Evolutionary conservation across 495 filamentous ascomycete species (phyloP), one percentile per base, ranked within the genome.

Genomic region (Thermochaetoides thermophila): DNA sequence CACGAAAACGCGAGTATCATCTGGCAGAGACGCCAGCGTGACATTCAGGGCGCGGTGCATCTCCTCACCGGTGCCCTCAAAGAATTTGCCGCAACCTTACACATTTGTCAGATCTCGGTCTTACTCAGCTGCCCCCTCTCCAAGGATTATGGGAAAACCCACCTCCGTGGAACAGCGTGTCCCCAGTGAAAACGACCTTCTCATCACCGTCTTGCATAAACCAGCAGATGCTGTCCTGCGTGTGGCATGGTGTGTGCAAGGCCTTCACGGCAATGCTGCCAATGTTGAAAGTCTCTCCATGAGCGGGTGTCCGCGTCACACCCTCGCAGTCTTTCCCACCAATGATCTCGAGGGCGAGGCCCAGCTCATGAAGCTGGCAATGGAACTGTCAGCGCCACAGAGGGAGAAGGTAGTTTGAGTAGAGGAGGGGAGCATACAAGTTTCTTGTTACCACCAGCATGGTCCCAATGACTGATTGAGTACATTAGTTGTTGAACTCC

Each of bases 31-130:
- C 16, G 71, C 83, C 24, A 97, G 68, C 1, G 74, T 84, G 57
- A 81, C 71, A 49, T 97, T 96, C 44, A 97, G 50, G 1, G 89
- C 87, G 36, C 70, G 77, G 61, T 96, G 69, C 91, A 97, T 57
- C 65, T 97, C 80, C 35, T 68, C 68, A 2, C 84, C 74, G 24
- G 71, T 86, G 7, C 89, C 89, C 57, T 97, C 89, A 47, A 96
- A 97, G 65, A 97, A 97, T 27, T 77, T 75, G n/a, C 89, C 89
- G 51, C 89, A 97, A 16, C 86, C 84, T 87, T n/a, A n/a, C n/a
- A n/a, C n/a, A n/a, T n/a, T n/a, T n/a, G n/a, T n/a, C n/a, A n/a
- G n/a, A n/a, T n/a, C n/a, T n/a, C n/a, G n/a, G n/a, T n/a, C n/a
- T 22, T 16, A 34, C 11, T n/a, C 20, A 6, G 1, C n/a, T n/a